Evolutionary conservation across 306 rosid species (phyloP).

Genomic region (Canavalia gladiata): DNA sequence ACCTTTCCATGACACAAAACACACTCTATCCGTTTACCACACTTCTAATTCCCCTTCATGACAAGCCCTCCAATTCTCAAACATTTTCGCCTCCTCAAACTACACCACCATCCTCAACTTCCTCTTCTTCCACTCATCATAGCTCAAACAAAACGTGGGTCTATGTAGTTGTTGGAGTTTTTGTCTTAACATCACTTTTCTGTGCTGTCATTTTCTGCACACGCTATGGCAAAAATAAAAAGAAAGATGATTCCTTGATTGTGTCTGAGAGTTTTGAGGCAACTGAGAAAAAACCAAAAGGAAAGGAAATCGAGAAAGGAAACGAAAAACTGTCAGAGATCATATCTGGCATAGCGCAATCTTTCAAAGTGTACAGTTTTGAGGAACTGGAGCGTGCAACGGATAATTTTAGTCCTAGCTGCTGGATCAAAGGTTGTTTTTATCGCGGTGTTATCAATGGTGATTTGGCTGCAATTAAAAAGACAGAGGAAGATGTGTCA

Average conservation of each 20-base stretch:
- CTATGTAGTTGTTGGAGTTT: constrained; percentile 66
- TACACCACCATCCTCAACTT: constrained; percentile 48
- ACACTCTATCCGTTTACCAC: constrained; percentile 63
- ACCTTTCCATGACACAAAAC: constrained; percentile 51
- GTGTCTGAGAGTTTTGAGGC: constrained; percentile 53
- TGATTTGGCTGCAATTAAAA: constrained; percentile 75
- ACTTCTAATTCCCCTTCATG: constrained; percentile 74
- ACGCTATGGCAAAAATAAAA: constrained; percentile 36
- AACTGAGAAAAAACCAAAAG: constrained; percentile 47
- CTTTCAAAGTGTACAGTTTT: constrained; percentile 69
- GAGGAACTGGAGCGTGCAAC: constrained; percentile 80
- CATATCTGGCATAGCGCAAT: constrained; percentile 66
- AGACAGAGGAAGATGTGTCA: constrained; percentile 72
- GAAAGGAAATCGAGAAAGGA: constrained; percentile 46
- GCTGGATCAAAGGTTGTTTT: constrained; percentile 69
- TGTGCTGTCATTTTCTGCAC: constrained; percentile 48
- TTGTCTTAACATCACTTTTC: constrained; percentile 47
- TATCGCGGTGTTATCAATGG: constrained; percentile 66
- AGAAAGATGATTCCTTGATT: constrained; percentile 34
- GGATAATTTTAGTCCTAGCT: constrained; percentile 63
- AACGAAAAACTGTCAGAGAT: constrained; percentile 57
- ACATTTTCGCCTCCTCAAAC: constrained; percentile 49
- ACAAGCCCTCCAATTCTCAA: constrained; percentile 65
- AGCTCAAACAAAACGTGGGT: constrained; percentile 71
- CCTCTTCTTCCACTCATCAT: constrained; percentile 44